These are phyloP conservation scores for Striga asiatica DNA, from an alignment of 257 asterid genomes.

Conservation along the genomic window DNA sequence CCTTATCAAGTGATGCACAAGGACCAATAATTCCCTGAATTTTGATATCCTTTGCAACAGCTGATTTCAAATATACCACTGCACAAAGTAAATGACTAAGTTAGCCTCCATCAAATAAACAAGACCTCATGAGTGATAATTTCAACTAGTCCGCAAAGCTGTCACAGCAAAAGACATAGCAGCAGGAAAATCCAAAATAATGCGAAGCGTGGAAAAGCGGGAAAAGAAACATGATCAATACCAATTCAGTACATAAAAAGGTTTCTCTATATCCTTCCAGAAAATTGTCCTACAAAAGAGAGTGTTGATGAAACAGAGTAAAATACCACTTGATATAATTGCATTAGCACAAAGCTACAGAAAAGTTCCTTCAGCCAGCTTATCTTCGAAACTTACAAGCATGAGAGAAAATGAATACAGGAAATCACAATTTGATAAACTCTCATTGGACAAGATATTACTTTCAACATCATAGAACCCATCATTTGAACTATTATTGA, in stretches of 20 bases:
- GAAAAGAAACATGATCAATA: constrained; percentile 2
- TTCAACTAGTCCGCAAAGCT: constrained; percentile 7
- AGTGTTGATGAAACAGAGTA: too few relatives aligned
- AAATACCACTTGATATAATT: too few relatives aligned
- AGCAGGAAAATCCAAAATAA: not conserved
- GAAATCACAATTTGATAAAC: too few relatives aligned
- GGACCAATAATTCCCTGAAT: constrained; percentile 97
- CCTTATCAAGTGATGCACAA: constrained; percentile 97
- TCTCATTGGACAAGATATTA: too few relatives aligned
- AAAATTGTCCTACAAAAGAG: constrained; percentile 2
- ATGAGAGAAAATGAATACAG: too few relatives aligned
- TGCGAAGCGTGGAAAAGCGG: not conserved
- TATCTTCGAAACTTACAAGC: too few relatives aligned
- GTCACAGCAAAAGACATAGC: not conserved
- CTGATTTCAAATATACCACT: constrained; percentile 91
- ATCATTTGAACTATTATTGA: too few relatives aligned
- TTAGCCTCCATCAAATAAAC: not conserved
- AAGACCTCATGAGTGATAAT: not conserved
- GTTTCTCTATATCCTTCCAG: constrained; percentile 2
- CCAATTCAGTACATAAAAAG: not conserved
- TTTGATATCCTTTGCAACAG: constrained; percentile 94
- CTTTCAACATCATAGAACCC: too few relatives aligned
- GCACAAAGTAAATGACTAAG: too few relatives aligned
- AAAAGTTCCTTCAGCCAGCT: too few relatives aligned
- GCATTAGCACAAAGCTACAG: too few relatives aligned